Evolutionary conservation across 2,329 filamentous ascomycete species (phyloP), one percentile per base, ranked within the genome.

Genomic region (Ustulina deusta): DNA sequence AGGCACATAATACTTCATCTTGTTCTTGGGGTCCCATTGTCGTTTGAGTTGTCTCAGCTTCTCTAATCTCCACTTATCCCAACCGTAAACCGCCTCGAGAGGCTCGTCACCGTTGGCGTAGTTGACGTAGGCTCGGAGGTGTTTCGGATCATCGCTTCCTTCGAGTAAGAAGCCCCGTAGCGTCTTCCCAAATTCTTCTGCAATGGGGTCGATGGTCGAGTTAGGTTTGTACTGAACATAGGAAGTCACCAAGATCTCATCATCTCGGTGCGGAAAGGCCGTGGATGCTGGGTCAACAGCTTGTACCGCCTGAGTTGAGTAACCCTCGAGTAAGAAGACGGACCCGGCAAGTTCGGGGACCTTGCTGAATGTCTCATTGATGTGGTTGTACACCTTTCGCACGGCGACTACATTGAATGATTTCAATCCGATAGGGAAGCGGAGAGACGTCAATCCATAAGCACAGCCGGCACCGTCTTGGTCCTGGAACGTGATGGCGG

Each of bases 271-370:
- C 32, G 70, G 73, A 58, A 73, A 74, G 6, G 70, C 71, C 1
- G 67, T 70, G 25, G n/a, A 63, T 2, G 15, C 46, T 10, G 38
- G 3, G 40, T 72, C 66, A 29, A 74, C 38, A 17, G 71, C 70
- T 15, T 70, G 29, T 17, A 73, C 71, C 13, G 42, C 73, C n/a
- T 73, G 70, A 0, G 65, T 71, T 20, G 73, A 69, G 63, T 73
- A 74, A 1, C 71, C 68, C 34, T 74, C 70, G 22, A 74, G 69
- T 40, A 74, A 27, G 61, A 74, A 74, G 60, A 73, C 65, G 3
- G 70, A 73, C 0, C 66, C 70, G 2, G 69, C 62, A 5, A 74
- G 10, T 32, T 71, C 69, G 48, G 71, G 71, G 1, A 66, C 46
- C 2, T 29, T 17, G 0, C 22, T 56, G 51, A 73, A 69, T 0